Percentiles rank a stretch among this genome's conserved stretches.
Conservation (phyloP, 2,329 filamentous ascomycete genomes). For the Achaetomium macrosporum region DNA sequence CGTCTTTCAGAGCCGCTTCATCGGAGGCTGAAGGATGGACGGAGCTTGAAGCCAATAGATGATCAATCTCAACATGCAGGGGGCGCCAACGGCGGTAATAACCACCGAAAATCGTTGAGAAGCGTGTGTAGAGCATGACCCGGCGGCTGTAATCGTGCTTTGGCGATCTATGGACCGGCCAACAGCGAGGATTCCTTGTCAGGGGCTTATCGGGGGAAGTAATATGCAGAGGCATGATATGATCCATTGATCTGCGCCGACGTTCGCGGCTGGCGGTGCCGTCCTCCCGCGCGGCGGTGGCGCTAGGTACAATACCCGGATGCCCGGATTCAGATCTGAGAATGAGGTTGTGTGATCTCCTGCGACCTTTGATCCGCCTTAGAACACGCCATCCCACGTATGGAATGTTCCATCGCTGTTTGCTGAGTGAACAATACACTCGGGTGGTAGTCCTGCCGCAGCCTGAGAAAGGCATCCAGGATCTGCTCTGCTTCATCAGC, state of each 20-base stretch:
- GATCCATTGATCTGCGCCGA: background rate
- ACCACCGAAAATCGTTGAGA: background rate
- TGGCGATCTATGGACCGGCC: background rate
- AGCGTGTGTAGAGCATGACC: background rate
- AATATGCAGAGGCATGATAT: slow-evolving; percentile 12
- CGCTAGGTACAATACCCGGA: too few relatives aligned
- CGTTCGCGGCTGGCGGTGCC: background rate
- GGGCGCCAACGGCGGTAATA: background rate
- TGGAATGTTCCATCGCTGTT: slow-evolving; percentile 3
- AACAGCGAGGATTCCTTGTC: background rate
- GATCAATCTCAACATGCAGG: slow-evolving; percentile 14
- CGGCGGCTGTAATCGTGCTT: background rate
- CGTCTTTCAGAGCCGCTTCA: background rate
- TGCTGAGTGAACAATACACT: background rate
- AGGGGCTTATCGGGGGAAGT: slow-evolving; percentile 19
- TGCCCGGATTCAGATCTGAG: too few relatives aligned
- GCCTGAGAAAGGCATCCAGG: too few relatives aligned
- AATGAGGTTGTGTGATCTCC: too few relatives aligned
- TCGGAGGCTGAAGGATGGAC: slow-evolving; percentile 4
- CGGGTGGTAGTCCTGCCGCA: too few relatives aligned
- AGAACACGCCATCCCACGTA: background rate
- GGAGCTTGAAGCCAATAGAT: background rate
- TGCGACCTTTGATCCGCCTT: background rate
- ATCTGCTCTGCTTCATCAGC: too few relatives aligned
- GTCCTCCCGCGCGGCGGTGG: too few relatives aligned